phyloP scores from a whole-genome alignment of 805 yeast species.

The Sugiyamaella qingdaonensis region DNA sequence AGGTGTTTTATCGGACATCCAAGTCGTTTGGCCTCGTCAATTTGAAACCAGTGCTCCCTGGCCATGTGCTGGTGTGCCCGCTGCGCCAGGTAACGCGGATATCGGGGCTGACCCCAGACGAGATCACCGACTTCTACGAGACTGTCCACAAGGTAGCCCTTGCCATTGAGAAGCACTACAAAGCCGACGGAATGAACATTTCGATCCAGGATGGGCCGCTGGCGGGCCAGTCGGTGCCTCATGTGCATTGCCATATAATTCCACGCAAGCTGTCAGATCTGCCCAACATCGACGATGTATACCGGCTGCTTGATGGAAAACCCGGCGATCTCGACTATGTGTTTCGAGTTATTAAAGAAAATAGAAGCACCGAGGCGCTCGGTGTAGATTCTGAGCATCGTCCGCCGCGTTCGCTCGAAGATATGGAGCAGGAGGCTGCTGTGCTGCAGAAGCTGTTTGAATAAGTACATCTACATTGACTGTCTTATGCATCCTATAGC shows the following conservation, averaged over 20 bases:
- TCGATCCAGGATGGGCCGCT: constrained; percentile 96
- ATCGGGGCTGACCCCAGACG: constrained; percentile 66
- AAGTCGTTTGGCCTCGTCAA: constrained; percentile 83
- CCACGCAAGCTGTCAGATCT: constrained; percentile 63
- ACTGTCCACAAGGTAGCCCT: constrained; percentile 68
- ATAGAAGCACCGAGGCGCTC: constrained; percentile 26
- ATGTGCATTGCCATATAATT: constrained; percentile 87
- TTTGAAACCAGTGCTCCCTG: constrained; percentile 86
- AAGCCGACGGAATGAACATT: constrained; percentile 80
- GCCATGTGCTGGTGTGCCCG: constrained; percentile 90
- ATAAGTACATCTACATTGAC: too few relatives aligned
- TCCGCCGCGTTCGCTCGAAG: constrained; percentile 51
- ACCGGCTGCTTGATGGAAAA: constrained; percentile 54
- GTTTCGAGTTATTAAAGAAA: constrained; percentile 29
- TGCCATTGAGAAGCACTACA: constrained; percentile 61
- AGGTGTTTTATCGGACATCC: constrained; percentile 49
- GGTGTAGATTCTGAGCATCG: constrained; percentile 50
- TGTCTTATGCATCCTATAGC: too few relatives aligned
- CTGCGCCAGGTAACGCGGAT: constrained; percentile 61
- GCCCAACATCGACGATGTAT: constrained; percentile 70
- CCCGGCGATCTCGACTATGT: constrained; percentile 46
- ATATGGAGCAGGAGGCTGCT: constrained; percentile 68
- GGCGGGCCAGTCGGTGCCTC: constrained; percentile 96
- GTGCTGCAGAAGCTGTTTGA: constrained; percentile 35
- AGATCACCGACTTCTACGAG: constrained; percentile 66